phyloP scores from a whole-genome alignment of 208 protist genomes.

The Leishmania tropica region DNA sequence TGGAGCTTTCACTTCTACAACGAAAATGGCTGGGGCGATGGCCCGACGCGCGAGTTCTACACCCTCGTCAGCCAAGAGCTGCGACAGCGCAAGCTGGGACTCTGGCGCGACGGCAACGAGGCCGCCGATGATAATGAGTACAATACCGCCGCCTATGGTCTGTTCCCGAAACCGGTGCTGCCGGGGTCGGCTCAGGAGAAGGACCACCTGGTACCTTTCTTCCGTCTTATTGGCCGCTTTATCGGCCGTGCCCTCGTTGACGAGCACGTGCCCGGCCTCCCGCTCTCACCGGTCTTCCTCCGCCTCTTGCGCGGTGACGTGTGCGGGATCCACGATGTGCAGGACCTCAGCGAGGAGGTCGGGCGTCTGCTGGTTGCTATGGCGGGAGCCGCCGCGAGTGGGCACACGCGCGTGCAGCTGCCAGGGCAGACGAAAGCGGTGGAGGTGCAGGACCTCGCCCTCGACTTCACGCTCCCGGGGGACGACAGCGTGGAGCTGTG shows the following conservation, averaged over 20 bases:
- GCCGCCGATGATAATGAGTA: conserved; percentile 54
- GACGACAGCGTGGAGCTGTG: conserved; percentile 63
- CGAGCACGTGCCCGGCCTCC: conserved; percentile 67
- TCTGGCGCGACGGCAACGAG: conserved; percentile 67
- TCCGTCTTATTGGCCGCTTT: conserved; percentile 74
- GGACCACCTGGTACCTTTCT: conserved; percentile 27
- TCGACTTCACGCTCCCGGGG: conserved; percentile 84
- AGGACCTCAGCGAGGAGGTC: conserved; percentile 55
- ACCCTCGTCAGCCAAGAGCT: conserved; percentile 74
- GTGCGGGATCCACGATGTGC: conserved; percentile 72
- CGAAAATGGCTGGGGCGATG: conserved; percentile 87
- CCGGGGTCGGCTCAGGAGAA: conserved; percentile 15
- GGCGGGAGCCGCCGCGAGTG: conserved; percentile 21
- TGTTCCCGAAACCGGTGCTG: conserved; percentile 63
- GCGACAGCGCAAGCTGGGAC: conserved; percentile 48
- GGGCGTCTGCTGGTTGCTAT: conserved; percentile 55
- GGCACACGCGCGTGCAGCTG: conserved; percentile 27
- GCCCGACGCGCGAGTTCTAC: conserved; percentile 93
- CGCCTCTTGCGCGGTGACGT: conserved; percentile 78
- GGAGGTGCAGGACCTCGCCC: conserved; percentile 56
- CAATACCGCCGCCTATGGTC: conserved; percentile 37
- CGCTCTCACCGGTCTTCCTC: conserved; percentile 71
- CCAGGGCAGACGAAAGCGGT: conserved; percentile 32
- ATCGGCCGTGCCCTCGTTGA: conserved; percentile 82
- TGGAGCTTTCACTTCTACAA: conserved; percentile 92